A percentile compares a stretch with the other conserved stretches of the same genome.
Conservation (phyloP, 257 asterid species). For the Catharanthus roseus region DNA sequence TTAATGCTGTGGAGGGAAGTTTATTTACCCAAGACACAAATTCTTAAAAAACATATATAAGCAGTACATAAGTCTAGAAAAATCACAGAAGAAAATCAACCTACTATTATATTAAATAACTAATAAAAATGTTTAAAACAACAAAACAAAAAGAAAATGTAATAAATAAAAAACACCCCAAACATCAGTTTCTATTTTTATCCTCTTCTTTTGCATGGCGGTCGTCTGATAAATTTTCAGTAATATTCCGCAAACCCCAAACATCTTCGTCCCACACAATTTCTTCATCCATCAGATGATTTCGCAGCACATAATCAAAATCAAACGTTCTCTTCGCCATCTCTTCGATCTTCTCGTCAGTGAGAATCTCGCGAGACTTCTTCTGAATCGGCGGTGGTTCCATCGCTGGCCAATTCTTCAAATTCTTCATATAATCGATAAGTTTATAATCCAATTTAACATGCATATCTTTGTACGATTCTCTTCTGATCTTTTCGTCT, state of each 20-base stretch:
- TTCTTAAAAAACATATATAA: no score
- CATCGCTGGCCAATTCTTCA: background rate
- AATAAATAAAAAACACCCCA: no score
- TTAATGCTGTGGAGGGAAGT: no score
- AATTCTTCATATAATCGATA: background rate
- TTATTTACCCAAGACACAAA: no score
- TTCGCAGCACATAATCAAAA: background rate
- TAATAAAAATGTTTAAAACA: no score
- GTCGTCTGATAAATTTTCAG: background rate
- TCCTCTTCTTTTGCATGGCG: background rate
- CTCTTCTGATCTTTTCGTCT: background rate
- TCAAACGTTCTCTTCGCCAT: background rate
- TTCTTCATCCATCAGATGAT: background rate
- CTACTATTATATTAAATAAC: no score
- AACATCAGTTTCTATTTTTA: no score
- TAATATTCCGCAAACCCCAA: constrained; percentile 4
- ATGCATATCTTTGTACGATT: constrained; percentile 1
- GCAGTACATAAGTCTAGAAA: no score
- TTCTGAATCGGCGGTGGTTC: background rate
- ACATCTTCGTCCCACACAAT: constrained; percentile 18
- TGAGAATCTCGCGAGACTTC: background rate
- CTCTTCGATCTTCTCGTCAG: background rate
- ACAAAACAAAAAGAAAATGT: no score
- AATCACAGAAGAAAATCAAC: no score
- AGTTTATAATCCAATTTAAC: background rate